phyloP scores from a whole-genome alignment of 1,284 basidiomycete species.

The Ceratobasidium sp. region DNA sequence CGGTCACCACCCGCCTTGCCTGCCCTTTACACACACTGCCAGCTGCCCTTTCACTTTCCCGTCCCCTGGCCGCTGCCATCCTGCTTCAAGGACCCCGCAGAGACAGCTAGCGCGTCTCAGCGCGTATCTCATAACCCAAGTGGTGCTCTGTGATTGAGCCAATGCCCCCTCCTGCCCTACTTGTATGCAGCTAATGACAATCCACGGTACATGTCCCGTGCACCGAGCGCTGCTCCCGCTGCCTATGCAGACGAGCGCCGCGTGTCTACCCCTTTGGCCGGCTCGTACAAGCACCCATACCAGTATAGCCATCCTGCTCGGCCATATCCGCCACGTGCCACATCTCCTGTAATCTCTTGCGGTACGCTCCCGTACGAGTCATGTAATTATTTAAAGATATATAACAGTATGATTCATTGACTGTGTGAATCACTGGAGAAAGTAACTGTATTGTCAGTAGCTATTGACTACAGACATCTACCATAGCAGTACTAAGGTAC shows the following conservation, averaged over 20 bases:
- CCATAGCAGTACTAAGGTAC: too few species aligned
- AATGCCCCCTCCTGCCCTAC: constrained; percentile 19
- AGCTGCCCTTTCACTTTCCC: not conserved
- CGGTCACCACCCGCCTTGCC: not conserved
- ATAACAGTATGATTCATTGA: too few species aligned
- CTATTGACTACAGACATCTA: too few species aligned
- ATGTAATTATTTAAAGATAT: too few species aligned
- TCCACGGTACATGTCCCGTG: constrained; percentile 5
- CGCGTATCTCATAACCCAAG: not conserved
- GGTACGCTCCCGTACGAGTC: constrained; percentile 16
- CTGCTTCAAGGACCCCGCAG: not conserved
- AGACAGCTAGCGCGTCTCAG: not conserved
- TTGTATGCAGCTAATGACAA: not conserved
- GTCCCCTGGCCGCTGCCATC: constrained; percentile 1
- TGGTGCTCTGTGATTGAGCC: not conserved
- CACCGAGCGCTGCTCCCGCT: not conserved
- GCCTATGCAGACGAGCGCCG: constrained; percentile 24
- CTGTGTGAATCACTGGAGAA: too few species aligned
- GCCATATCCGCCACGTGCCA: constrained; percentile 18
- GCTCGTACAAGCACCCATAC: constrained; percentile 24
- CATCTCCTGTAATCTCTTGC: constrained; percentile 13
- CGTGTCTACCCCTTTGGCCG: constrained; percentile 13
- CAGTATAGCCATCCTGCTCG: not conserved
- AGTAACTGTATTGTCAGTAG: too few species aligned
- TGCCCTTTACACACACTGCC: not conserved